Evolutionary conservation across 2,329 filamentous ascomycete genomes (phyloP).

Genomic region (Aspergillus viridinutans): DNA sequence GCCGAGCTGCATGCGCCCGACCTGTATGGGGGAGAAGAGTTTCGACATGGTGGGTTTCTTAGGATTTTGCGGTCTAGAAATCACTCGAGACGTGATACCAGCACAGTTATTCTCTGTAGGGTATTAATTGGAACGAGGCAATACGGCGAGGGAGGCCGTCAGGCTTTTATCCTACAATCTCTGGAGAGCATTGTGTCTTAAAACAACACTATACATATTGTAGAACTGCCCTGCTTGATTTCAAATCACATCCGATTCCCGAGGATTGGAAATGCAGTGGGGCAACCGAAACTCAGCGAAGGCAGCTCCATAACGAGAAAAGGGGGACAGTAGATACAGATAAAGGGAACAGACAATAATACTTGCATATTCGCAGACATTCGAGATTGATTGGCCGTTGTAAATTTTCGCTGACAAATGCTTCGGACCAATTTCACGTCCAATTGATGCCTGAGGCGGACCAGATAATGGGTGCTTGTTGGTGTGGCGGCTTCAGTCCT

Average conservation of each 20-base stretch:
- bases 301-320: background rate
- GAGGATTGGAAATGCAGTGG: background rate
- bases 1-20: constrained; percentile 40
- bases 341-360: background rate
- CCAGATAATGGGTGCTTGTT: background rate
- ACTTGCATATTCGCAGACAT: background rate
- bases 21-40: constrained; percentile 35
- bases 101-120: background rate
- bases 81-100: background rate
- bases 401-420: background rate
- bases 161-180: background rate
- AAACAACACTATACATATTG: background rate
- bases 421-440: background rate
- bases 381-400: background rate
- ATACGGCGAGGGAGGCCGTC: background rate
- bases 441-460: background rate
- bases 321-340: background rate
- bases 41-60: constrained; percentile 18
- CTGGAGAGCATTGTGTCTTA: background rate
- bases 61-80: background rate
- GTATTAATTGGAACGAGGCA: background rate
- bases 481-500: background rate
- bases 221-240: background rate
- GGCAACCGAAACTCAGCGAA: background rate
- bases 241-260: background rate